Conservation (phyloP, 1,284 basidiomycete species). For the Ceratobasidium sp. region DNA sequence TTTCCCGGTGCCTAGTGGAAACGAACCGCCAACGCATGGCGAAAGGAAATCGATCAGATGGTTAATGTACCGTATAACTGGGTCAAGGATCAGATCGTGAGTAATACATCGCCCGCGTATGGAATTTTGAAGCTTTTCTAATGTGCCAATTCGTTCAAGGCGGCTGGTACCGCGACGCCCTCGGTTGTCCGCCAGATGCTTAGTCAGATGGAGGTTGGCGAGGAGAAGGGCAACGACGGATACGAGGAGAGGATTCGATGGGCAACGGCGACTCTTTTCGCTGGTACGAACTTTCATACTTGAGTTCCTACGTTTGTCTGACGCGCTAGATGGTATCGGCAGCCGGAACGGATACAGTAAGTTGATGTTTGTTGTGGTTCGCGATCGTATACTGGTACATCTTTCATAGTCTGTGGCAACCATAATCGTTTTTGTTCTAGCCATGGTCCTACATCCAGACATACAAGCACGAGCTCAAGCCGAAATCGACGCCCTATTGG, state of each 20-base stretch:
- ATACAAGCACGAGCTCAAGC: conserved; percentile 46
- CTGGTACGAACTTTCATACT: neutral
- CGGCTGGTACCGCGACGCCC: neutral
- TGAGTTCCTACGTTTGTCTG: neutral
- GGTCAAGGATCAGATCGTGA: conserved; percentile 22
- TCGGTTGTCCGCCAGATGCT: conserved; percentile 10
- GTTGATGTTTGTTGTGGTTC: neutral
- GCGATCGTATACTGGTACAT: neutral
- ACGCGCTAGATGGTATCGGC: neutral
- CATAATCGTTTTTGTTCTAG: conserved; percentile 38
- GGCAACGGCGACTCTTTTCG: conserved; percentile 22
- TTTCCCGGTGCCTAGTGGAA: conserved; percentile 42
- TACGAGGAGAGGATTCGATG: conserved; percentile 14
- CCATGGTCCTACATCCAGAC: conserved; percentile 45
- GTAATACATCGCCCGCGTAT: too few species aligned
- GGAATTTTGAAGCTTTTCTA: too few species aligned
- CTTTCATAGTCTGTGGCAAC: conserved; percentile 9
- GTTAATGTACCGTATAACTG: conserved; percentile 17
- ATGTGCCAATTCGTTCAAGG: too few species aligned
- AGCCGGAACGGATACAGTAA: conserved; percentile 33
- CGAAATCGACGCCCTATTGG: conserved; percentile 49
- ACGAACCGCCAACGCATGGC: conserved; percentile 34
- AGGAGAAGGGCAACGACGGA: neutral
- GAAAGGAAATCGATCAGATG: conserved; percentile 22
- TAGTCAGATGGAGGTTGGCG: neutral